Percentiles rank a stretch among this genome's conserved stretches.
These are phyloP conservation scores for Candida broadrunensis DNA, from an alignment of 805 yeast species.

Conservation along the genomic window DNA sequence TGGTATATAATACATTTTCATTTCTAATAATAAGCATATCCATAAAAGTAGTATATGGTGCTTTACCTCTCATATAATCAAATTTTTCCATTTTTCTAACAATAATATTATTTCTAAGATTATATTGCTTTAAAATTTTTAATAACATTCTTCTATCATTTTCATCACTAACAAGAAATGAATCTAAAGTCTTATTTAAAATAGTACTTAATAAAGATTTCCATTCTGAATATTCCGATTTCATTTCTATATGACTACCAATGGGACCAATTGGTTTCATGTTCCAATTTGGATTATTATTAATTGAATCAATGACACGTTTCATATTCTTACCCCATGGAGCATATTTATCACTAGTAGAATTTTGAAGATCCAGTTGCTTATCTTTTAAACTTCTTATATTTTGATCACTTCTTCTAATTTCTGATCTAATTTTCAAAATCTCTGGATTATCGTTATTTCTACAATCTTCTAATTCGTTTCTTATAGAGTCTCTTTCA, in stretches of 20 bases:
- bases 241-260: constrained; percentile 60
- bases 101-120: constrained; percentile 38
- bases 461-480: constrained; percentile 12
- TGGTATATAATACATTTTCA: constrained; percentile 52
- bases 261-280: constrained; percentile 75
- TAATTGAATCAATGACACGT: constrained; percentile 33
- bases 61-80: constrained; percentile 46
- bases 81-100: constrained; percentile 58
- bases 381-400: constrained; percentile 8
- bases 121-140: constrained; percentile 25
- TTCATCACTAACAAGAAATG: constrained; percentile 66
- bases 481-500: constrained; percentile 12
- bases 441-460: constrained; percentile 14
- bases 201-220: constrained; percentile 55
- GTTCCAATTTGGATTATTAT: constrained; percentile 24
- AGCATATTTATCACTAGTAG: constrained; percentile 34
- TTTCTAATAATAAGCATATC: constrained; percentile 60
- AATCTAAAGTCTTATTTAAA: constrained; percentile 47
- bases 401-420: constrained; percentile 6
- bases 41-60: constrained; percentile 48
- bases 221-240: constrained; percentile 55
- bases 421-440: constrained; percentile 23
- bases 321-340: constrained; percentile 51
- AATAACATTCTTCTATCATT: constrained; percentile 48
- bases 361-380: constrained; percentile 9